Percentiles rank a stretch among this genome's conserved stretches.
Evolutionary conservation across 2,329 filamentous ascomycete species (phyloP).

Genomic region (Neurospora sp.): DNA sequence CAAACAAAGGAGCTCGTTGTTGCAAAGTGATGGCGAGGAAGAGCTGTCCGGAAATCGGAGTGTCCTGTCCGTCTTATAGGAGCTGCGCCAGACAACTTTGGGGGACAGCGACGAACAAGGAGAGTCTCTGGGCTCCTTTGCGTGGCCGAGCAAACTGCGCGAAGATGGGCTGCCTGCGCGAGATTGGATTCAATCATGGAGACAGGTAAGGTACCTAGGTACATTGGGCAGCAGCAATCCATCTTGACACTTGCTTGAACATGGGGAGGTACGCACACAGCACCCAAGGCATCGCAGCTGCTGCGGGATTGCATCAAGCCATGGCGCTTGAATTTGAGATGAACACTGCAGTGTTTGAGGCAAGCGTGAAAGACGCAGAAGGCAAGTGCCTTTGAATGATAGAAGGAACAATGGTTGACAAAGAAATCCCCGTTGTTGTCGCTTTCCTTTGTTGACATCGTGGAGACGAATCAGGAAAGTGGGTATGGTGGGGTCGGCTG

Average conservation of each 20-base stretch:
- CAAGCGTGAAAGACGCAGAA: fast-evolving
- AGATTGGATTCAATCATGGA: background rate
- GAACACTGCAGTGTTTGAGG: background rate
- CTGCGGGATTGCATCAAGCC: background rate
- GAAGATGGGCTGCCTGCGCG: too few relatives aligned
- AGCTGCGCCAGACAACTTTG: background rate
- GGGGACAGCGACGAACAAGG: background rate
- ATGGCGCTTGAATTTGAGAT: background rate
- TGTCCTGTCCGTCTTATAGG: background rate
- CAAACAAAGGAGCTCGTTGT: background rate
- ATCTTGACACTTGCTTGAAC: background rate
- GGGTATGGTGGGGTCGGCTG: too few relatives aligned
- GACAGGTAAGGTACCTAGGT: too few relatives aligned
- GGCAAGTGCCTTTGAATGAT: background rate
- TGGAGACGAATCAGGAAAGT: too few relatives aligned
- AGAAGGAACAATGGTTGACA: background rate
- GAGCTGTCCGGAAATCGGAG: background rate
- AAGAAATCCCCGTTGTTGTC: background rate
- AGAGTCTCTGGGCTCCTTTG: background rate
- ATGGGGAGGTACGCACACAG: background rate
- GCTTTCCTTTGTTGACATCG: background rate
- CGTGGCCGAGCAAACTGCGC: background rate
- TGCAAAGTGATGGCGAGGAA: fast-evolving
- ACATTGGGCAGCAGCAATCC: background rate
- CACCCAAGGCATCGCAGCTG: background rate